Evolutionary conservation across 2,329 filamentous ascomycete genomes (phyloP), one percentile per base, ranked within the genome.

Genomic region (Elsinoe australis): DNA sequence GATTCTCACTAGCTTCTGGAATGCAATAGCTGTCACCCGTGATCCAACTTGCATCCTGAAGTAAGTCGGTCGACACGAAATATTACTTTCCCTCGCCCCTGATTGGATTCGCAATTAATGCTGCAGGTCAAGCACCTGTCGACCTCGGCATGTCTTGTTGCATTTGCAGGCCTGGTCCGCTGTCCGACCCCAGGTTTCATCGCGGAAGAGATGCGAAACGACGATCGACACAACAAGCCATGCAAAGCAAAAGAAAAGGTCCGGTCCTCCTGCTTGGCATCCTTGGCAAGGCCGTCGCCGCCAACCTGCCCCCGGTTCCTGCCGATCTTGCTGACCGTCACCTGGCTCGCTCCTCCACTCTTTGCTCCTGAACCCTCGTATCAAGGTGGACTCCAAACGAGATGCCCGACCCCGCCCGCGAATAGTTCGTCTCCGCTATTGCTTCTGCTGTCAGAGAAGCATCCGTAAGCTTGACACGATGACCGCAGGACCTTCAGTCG

Each of bases 141-240:
- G 26, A 44, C 39, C 39, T 44, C 39, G 39, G 39, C 28, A 44
- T 15, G 19, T 44, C 21, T 5, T 21, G 5, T 17, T 32, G 26
- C 6, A 6, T 29, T 12, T 12, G 26, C 39, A 12, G 9, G 17
- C 10, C 15, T 28, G 39, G 24, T 18, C 28, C 15, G 24, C 14
- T 32, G 39, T 21, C 22, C 7, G 6, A 4, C 39, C 22, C 14
- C 28, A 14, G 28, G 39, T 44, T 32, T 44, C 21, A 42, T 18
- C 28, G 21, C 24, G n/a, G 24, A 31, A 26, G 26, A 32, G 39
- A 32, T 32, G 39, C 39, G 39, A 44, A 32, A 44, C 39, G 18
- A 18, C 21, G 38, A 42, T 42, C 38, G 21, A 29, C 38, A 17
- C 38, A 28, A 42, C 38, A 42, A 42, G 38, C 38, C 38, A 9